phyloP scores from a whole-genome alignment of 805 yeast species.

The Lipomyces yamadae region DNA sequence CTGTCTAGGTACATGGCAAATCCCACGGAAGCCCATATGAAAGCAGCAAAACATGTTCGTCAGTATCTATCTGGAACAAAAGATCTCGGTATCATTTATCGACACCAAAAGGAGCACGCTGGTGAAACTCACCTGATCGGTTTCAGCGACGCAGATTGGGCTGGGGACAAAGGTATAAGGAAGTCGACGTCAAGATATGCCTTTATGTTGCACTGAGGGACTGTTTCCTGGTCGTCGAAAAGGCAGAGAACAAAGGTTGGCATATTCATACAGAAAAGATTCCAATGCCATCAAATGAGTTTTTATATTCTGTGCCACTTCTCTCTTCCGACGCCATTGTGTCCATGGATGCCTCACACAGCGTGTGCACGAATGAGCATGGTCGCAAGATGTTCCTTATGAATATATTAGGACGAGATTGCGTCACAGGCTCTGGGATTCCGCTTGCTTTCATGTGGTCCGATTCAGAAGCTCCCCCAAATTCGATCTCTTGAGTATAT shows the following conservation, averaged over 20 bases:
- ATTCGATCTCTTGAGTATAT: no score
- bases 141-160: conserved; percentile 7
- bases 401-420: not conserved
- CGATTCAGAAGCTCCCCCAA: no score
- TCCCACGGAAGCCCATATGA: conserved; percentile 38
- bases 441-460: no score
- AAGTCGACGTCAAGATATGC: not conserved
- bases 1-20: no score
- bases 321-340: not conserved
- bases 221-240: conserved; percentile 4
- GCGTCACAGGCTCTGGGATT: no score
- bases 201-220: not conserved
- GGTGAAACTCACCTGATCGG: not conserved
- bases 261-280: no score
- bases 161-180: conserved; percentile 3
- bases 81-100: conserved; percentile 57
- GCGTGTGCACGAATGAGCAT: not conserved
- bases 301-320: no score
- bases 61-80: conserved; percentile 52
- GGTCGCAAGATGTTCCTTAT: not conserved
- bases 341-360: not conserved
- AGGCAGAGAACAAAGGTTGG: not conserved
- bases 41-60: conserved; percentile 60
- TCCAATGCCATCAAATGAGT: no score
- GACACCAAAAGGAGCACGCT: no score